Base-by-base conservation (phyloP, 2,329 filamentous ascomycete genomes). In the Torrubiellomyces zombiae region DNA sequence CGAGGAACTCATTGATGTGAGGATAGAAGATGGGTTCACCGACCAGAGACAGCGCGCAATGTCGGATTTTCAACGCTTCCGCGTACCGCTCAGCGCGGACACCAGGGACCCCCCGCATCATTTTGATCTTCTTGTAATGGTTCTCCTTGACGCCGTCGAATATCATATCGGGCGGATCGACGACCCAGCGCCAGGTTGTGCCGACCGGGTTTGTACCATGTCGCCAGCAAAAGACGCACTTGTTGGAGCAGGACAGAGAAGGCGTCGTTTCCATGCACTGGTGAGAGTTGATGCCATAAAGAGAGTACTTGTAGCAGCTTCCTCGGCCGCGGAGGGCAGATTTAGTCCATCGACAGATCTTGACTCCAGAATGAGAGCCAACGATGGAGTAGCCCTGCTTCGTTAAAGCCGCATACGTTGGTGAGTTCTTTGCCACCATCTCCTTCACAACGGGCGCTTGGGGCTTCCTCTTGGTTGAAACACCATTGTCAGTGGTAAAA, bases 21-120 rank as follows among this genome's bases (percentile, higher is more conserved):
- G 89, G 89, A 50, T 95, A 95, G 56, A 95, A 95, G 39, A 94
- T 94, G n/a, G 86, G 86, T 51, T 98, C 86, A 38, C 89, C 86
- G 13, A 98, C 89, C 7, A 98, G 63, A 36, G 74, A 82, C 22
- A 98, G 59, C 0, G 89, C 89, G 48, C 86, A 98, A 52, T 98
- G 86, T 1, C 82, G 68, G 39, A 98, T 93, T 20, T 73, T 67
- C 75, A 94, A 82, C 0, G 85, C 86, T 55, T 95, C 89, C 6
- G 76, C 72, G 43, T 92, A 95, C 4, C 89, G 68, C 50, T 95
- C 86, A 1, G 85, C 80, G 8, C 86, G 69, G 4, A 95, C 82
- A 5, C 89, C 89, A 0, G 89, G 86, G 1, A 95, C 80, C 26
- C 86, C 89, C 25, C 81, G 78, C 62, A 95, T 67, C 77, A 91